These are phyloP conservation scores for Chamaenerion angustifolium DNA, from an alignment of 345 rosid species.

Conservation along the genomic window DNA sequence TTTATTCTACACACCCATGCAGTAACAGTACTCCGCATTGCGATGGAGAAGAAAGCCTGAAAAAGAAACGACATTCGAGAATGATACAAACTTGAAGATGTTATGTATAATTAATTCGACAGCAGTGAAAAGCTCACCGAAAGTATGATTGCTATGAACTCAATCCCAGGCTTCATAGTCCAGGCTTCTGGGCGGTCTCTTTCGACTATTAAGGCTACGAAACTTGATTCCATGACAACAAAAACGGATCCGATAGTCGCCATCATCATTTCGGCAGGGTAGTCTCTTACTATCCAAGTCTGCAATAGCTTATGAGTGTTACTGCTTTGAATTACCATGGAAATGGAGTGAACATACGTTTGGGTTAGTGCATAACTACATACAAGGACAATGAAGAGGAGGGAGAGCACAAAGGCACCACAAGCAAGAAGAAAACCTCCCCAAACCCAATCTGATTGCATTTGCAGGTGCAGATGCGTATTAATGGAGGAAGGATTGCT, in stretches of 20 bases:
- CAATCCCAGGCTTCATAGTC: constrained; percentile 20
- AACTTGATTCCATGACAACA: constrained; percentile 13
- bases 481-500: background rate
- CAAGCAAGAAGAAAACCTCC: constrained; percentile 51
- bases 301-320: constrained; percentile 8
- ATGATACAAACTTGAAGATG: background rate
- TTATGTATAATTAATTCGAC: too few relatives aligned
- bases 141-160: constrained; percentile 15
- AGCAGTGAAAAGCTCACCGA: too few relatives aligned
- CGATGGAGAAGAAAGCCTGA: constrained; percentile 7
- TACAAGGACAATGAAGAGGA: constrained; percentile 45
- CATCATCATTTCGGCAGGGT: constrained; percentile 19
- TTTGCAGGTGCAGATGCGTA: constrained; percentile 11
- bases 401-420: constrained; percentile 27
- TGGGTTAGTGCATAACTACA: background rate
- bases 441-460: constrained; percentile 31
- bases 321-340: background rate
- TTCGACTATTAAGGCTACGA: constrained; percentile 16
- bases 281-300: constrained; percentile 17
- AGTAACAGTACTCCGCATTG: background rate
- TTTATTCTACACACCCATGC: constrained; percentile 7
- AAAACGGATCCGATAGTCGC: constrained; percentile 12
- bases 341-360: background rate
- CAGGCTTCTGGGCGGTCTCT: constrained; percentile 23
- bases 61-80: background rate